A percentile compares a stretch with the other conserved stretches of the same genome.
phyloP scores from a whole-genome alignment of 768 basidiomycete species.

The Pulveroboletus sp. region DNA sequence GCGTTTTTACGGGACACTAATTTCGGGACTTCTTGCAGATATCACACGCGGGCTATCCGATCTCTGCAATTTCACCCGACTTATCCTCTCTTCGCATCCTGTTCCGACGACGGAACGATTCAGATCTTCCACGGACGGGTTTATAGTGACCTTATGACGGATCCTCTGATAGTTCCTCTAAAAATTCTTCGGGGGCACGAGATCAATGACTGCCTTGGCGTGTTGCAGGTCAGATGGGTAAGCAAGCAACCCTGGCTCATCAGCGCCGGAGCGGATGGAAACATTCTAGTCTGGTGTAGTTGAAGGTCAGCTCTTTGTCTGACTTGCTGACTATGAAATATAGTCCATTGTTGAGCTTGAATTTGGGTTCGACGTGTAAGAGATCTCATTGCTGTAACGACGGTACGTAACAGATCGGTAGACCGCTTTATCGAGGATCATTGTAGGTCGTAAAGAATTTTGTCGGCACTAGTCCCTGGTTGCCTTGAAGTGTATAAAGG shows the following conservation, averaged over 20 bases:
- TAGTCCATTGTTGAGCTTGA: conserved; percentile 22
- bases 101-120: conserved; percentile 95
- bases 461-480: conserved; percentile 18
- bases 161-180: conserved; percentile 95
- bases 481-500: conserved; percentile 24
- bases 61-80: conserved; percentile 91
- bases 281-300: conserved; percentile 85
- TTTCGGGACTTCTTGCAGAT: conserved; percentile 45
- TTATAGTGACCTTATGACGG: conserved; percentile 93
- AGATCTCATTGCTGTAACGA: not conserved
- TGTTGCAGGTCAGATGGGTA: conserved; percentile 89
- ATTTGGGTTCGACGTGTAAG: conserved; percentile 6
- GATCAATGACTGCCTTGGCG: conserved; percentile 83
- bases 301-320: conserved; percentile 37
- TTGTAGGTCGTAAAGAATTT: conserved; percentile 6
- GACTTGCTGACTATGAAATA: conserved; percentile 24
- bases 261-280: conserved; percentile 91
- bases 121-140: conserved; percentile 96
- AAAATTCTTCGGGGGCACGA: conserved; percentile 95
- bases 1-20: conserved; percentile 9
- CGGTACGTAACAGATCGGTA: conserved; percentile 18
- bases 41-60: conserved; percentile 92
- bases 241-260: conserved; percentile 89
- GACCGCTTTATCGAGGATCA: conserved; percentile 8
- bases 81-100: conserved; percentile 94